These are phyloP conservation scores for Canna indica DNA, from an alignment of 176 grass and related monocot genomes.

Conservation along the genomic window DNA sequence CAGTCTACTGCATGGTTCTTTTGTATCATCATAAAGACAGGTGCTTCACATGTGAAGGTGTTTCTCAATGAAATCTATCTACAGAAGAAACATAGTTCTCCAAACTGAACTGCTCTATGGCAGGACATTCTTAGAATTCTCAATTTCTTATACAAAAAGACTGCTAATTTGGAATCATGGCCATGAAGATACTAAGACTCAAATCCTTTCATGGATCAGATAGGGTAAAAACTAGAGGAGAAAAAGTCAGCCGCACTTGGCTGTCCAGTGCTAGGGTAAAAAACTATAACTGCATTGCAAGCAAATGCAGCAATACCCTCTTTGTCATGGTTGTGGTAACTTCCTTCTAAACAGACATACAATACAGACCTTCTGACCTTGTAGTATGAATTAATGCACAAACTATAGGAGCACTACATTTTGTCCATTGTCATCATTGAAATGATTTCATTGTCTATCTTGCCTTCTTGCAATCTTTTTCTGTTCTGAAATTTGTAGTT, in stretches of 20 bases:
- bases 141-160: not conserved
- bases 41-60: not conserved
- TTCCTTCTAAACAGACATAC: not conserved
- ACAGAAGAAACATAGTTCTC: not conserved
- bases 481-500: too few species aligned
- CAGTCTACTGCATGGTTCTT: not conserved
- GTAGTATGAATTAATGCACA: not conserved
- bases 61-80: not conserved
- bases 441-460: too few species aligned
- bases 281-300: too few species aligned
- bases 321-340: not conserved
- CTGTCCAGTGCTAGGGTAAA: too few species aligned
- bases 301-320: not conserved
- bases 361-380: not conserved
- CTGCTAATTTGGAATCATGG: not conserved
- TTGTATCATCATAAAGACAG: not conserved
- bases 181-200: not conserved
- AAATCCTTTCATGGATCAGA: not conserved
- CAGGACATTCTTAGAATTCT: not conserved
- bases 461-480: too few species aligned
- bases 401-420: too few species aligned
- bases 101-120: not conserved
- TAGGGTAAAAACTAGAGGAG: too few species aligned
- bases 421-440: too few species aligned
- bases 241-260: not conserved